Base-by-base conservation (phyloP, 805 yeast species). In the Martiniozyma abietophila region DNA sequence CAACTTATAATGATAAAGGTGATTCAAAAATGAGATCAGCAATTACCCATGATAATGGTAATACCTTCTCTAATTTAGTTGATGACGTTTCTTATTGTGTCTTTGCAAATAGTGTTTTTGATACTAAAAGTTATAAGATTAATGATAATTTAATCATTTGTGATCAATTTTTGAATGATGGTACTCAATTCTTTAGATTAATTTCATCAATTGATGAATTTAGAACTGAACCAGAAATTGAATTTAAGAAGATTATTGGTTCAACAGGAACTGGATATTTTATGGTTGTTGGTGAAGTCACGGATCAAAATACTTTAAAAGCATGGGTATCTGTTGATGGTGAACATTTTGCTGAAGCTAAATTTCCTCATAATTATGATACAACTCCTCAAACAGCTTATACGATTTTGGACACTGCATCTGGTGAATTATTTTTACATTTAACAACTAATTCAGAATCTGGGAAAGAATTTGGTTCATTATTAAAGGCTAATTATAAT, bases 291-390 rank as follows among this genome's bases (percentile, higher is more conserved):
- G 96, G 95, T 1, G 59, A 71, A 3, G 58, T 69, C 21, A 58
- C 60, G 11, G 71, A 63, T 10, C 71, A 69, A 17, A 62, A 64
- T 2, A 63, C 74, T 6, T 59, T 86, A 35, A 66, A 68, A 33
- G 89, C 94, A 0, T 69, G 65, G 44, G 85, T 85, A 1, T 76
- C 96, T 1, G 69, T 74, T 12, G 89, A 89, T 56, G 97, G 97
- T 14, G 41, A 49, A 4, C 63, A 58, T 8, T 92, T 78, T 66
- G 84, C 95, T 0, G 80, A 72, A 38, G 92, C 92, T 1, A 65
- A 70, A 39, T 79, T 85, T 56, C 97, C 98, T 2, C 70, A 72
- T 24, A 59, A 67, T 44, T 62, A 81, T 45, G 58, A 67, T 6
- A 74, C 79, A 17, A 71, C 71, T 27, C 63, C 66, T 23, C 78